phyloP scores from a whole-genome alignment of 768 basidiomycete genomes.

The Tubosaeta sp. region DNA sequence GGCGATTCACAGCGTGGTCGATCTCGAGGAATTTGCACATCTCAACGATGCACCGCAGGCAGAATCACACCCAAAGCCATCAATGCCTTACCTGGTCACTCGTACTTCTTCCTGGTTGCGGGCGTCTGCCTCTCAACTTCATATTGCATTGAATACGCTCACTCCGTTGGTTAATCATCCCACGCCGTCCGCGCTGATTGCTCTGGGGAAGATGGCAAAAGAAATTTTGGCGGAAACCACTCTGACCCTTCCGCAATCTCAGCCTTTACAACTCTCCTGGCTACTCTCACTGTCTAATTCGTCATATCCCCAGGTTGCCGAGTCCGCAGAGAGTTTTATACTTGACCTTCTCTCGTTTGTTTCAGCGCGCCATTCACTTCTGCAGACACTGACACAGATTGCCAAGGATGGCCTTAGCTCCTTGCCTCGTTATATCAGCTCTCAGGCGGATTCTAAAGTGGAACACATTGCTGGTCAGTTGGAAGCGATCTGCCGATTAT shows the following conservation, averaged over 20 bases:
- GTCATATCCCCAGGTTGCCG: conserved; percentile 48
- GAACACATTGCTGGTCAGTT: conserved; percentile 65
- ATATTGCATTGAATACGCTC: conserved; percentile 76
- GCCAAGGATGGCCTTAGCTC: conserved; percentile 61
- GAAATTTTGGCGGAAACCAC: conserved; percentile 51
- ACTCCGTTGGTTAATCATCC: conserved; percentile 70
- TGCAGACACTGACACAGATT: conserved; percentile 58
- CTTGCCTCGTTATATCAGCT: conserved; percentile 67
- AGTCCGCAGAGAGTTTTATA: conserved; percentile 45
- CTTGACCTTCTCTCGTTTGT: conserved; percentile 38
- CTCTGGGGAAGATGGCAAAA: conserved; percentile 53
- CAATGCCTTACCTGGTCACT: conserved; percentile 43
- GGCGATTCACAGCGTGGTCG: conserved; percentile 46
- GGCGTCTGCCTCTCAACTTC: conserved; percentile 77
- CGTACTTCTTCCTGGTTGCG: conserved; percentile 76
- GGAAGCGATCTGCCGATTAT: conserved; percentile 61
- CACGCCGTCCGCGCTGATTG: conserved; percentile 57
- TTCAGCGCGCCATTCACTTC: conserved; percentile 44
- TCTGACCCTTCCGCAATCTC: conserved; percentile 62
- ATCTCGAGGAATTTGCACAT: conserved; percentile 60
- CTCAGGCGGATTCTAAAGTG: conserved; percentile 70
- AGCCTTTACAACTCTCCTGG: conserved; percentile 64
- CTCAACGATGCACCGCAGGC: conserved; percentile 17
- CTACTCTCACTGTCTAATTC: conserved; percentile 71
- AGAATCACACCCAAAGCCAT: conserved; percentile 19